Evolutionary conservation across 495 filamentous ascomycete genomes (phyloP), one percentile per base, ranked within the genome.

Genomic region (Podospora pseudocomata): DNA sequence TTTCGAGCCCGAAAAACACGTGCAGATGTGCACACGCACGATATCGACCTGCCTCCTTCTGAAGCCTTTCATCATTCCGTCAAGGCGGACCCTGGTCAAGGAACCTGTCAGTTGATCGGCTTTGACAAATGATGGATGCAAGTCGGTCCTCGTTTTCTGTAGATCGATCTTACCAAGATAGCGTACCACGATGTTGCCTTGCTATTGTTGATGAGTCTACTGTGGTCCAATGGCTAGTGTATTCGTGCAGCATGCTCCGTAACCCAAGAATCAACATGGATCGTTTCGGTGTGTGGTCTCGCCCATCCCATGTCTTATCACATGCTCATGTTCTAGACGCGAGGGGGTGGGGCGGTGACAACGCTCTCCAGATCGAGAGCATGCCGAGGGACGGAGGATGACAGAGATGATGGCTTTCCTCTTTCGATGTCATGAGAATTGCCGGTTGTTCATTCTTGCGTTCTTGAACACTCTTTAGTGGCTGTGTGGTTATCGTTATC

Each of bases 281-380:
- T 18, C 15, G 27, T 26, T 61, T 44, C n/a, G n/a, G 27, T 39
- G 28, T 39, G 28, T 53, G 54, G 39, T 54, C 60, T 55, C 44
- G 60, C 20, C 61, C 39, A 55, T 59, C 64, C 60, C 60, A 28
- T 61, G 61, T 60, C 60, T 67, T 67, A 39, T 70, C 68, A 70
- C 68, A 70, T 70, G 68, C 68, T 64, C 53, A 18, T 55, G 57
- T 44, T 5, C 18, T 19, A 26, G 64, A 30, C 9, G 19, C 26
- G 59, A 60, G 53, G 0, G 59, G 44, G 68, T 56, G 44, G 64
- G 64, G 64, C 18, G 5, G 2, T 32, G 15, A 2, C 11, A 20
- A 2, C 11, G 9, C 26, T 65, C 63, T 6, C 23, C 49, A 60
- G 53, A 59, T 60, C 60, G 49, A 65, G 62, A 19, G 49, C 18